phyloP scores from a whole-genome alignment of 1,139 yeast species.

The Yamadazyma taylorii region DNA sequence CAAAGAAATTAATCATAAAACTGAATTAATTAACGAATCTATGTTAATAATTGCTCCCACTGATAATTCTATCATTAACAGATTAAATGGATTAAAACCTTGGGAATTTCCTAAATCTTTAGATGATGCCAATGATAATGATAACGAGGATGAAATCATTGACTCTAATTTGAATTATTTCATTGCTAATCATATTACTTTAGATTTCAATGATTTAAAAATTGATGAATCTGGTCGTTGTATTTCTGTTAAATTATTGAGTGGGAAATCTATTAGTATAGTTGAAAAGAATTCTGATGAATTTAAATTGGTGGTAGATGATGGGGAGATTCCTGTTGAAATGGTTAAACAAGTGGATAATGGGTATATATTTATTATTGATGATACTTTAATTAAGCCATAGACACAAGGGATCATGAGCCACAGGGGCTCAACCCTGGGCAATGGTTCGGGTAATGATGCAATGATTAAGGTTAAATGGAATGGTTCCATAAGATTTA shows the following conservation, averaged over 20 bases:
- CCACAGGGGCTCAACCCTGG: too few relatives aligned
- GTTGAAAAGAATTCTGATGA: conserved; percentile 33
- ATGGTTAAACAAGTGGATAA: conserved; percentile 51
- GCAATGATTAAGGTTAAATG: too few relatives aligned
- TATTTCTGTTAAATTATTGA: conserved; percentile 24
- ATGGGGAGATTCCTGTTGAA: conserved; percentile 28
- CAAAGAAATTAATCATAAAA: conserved; percentile 39
- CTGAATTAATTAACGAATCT: conserved; percentile 35
- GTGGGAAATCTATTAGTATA: conserved; percentile 43
- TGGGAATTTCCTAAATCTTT: conserved; percentile 65
- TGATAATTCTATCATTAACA: conserved; percentile 47
- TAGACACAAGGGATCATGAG: too few relatives aligned
- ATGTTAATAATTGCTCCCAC: conserved; percentile 63
- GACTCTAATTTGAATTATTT: conserved; percentile 49
- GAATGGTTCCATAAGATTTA: too few relatives aligned
- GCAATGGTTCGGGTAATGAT: too few relatives aligned
- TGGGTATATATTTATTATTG: conserved; percentile 57
- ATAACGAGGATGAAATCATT: conserved; percentile 39
- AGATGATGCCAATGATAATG: conserved; percentile 25
- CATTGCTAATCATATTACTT: conserved; percentile 52
- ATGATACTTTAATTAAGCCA: conserved; percentile 39
- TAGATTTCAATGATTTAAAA: conserved; percentile 8
- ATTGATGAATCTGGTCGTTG: conserved; percentile 14
- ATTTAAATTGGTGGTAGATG: conserved; percentile 16
- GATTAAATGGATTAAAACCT: conserved; percentile 48